Conservation (phyloP, 1,284 basidiomycete genomes). For the Fomitopsis palustris region DNA sequence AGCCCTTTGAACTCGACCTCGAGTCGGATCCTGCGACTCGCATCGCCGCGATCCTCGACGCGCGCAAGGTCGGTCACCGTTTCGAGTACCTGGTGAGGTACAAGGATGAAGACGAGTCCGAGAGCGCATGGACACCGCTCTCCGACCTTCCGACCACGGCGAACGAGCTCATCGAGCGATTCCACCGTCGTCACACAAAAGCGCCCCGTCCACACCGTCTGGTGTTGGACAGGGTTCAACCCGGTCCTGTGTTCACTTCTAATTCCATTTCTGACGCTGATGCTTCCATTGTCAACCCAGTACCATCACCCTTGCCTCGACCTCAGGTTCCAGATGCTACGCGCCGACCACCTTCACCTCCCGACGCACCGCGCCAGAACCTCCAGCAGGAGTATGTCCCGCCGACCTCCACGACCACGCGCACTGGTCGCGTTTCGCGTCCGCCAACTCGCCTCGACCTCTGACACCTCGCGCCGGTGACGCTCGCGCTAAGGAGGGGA, state of each 20-base stretch:
- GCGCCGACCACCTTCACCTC: too few relatives aligned
- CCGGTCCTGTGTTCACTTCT: too few relatives aligned
- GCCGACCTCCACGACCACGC: not conserved
- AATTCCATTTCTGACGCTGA: too few relatives aligned
- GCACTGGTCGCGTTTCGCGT: not conserved
- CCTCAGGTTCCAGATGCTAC: too few relatives aligned
- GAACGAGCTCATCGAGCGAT: too few relatives aligned
- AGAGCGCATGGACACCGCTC: conserved; percentile 29
- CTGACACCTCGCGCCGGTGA: not conserved
- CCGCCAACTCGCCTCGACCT: not conserved
- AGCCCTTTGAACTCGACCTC: too few relatives aligned
- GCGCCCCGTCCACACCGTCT: too few relatives aligned
- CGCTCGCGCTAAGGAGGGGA: not conserved
- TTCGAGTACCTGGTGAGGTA: conserved; percentile 32
- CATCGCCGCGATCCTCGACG: conserved; percentile 24
- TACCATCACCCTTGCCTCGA: too few relatives aligned
- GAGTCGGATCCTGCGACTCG: too few relatives aligned
- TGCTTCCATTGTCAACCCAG: not conserved
- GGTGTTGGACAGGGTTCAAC: too few relatives aligned
- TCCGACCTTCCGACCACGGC: conserved; percentile 26
- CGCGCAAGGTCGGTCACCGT: conserved; percentile 26
- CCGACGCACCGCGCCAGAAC: not conserved
- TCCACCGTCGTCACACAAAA: too few relatives aligned
- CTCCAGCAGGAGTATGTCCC: not conserved
- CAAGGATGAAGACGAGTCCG: too few relatives aligned